Evolutionary conservation across 352 stramenopile genomes (phyloP).

Genomic region (Labyrinthula sp.): DNA sequence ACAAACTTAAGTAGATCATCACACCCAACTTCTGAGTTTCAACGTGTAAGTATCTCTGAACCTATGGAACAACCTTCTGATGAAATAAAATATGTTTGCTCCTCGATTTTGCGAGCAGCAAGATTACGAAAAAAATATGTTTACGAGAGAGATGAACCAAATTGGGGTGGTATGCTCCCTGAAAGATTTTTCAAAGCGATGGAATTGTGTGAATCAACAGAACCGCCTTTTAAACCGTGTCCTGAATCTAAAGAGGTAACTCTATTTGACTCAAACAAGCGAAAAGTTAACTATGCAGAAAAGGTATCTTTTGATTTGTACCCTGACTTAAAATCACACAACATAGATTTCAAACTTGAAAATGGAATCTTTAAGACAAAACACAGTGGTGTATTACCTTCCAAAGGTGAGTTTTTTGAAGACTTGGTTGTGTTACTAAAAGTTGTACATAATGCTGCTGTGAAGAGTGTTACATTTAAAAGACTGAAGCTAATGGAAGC

Average conservation of each 20-base stretch:
- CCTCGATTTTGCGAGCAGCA: constrained; percentile 6
- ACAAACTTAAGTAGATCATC: too few relatives aligned
- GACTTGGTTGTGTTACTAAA: constrained; percentile 26
- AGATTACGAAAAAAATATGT: constrained; percentile 17
- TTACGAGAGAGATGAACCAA: constrained; percentile 1
- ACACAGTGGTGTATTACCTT: constrained; percentile 1
- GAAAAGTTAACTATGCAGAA: constrained; percentile 12
- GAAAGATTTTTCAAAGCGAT: constrained; percentile 8
- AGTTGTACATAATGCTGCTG: constrained; percentile 17
- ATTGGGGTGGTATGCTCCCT: constrained; percentile 15
- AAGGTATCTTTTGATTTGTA: constrained; percentile 12
- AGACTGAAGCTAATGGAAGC: constrained; percentile 57
- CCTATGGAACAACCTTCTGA: constrained; percentile 1
- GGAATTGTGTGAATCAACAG: constrained; percentile 10
- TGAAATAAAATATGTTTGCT: constrained; percentile 22
- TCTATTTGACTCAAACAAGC: background rate
- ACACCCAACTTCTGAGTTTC: too few relatives aligned
- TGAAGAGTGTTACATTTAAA: constrained; percentile 19
- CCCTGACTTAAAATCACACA: constrained; percentile 4
- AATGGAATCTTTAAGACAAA: background rate
- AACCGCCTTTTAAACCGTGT: constrained; percentile 20
- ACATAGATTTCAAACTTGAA: constrained; percentile 5
- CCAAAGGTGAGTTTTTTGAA: constrained; percentile 29
- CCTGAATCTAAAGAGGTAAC: constrained; percentile 17
- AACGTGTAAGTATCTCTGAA: constrained; percentile 19